Evolutionary conservation across 2,329 filamentous ascomycete species (phyloP), one percentile per base, ranked within the genome.

Genomic region (Aphanoascus verrucosus): DNA sequence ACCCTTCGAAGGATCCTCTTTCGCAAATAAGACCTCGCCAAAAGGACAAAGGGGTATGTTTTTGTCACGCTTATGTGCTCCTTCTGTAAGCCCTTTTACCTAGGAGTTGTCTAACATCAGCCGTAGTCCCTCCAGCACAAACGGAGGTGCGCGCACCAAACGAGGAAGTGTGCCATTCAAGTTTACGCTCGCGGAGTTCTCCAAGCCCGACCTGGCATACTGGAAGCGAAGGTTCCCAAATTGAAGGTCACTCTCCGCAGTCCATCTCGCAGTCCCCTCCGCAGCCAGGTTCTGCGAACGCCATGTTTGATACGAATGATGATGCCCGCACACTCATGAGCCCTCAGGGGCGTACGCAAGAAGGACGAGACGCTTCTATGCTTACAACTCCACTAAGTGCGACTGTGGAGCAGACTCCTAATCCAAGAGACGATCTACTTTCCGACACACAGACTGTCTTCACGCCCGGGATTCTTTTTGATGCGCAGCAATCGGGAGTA

Each of bases 1-100:
- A 50, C 77, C 82, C 0, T 85, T 85, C 60, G 82, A 83, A 62
- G 82, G 86, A 59, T 75, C 78, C 45, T 81, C 71, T 52, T 74
- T 82, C 57, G 68, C 63, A 9, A 61, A 64, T 32, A 72, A 67
- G 38, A 57, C 65, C 20, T 57, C 60, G 28, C 53, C 60, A 12
- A 77, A 74, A 60, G 57, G 68, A 40, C 77, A 73, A 63, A 78
- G 76, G 68, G 66, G 73, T 73, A 60, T 40, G 60, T 59, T 20
- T 28, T 28, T 48, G 23, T 28, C 23, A 28, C 3, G 23, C 23
- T 35, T 20, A 28, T n/a, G 20, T 7, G 2, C 9, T 47, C 23
- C 19, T 15, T 8, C 17, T 19, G 35, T 15, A 40, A 38, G 37
- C 2, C 9, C 2, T 28, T 3, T n/a, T 9, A 7, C 17, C 12